Evolutionary conservation across 345 rosid species (phyloP), one percentile per base, ranked within the genome.

Genomic region (Salix udensis): DNA sequence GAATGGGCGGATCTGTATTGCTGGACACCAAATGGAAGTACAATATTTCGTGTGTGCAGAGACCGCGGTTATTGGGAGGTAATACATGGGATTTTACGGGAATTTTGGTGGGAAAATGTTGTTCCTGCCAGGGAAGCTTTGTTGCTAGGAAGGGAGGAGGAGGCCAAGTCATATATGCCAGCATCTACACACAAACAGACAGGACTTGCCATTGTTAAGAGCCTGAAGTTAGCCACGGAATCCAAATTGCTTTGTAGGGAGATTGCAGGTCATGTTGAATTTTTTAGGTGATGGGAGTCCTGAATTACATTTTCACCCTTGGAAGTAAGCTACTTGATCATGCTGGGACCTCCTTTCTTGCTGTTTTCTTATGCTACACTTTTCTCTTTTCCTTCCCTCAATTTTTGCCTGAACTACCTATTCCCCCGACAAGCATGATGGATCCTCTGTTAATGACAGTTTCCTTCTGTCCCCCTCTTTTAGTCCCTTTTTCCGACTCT

Each of bases 71-170:
- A 93, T 71, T 93, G 97, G 98, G 80, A 86, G 31, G 79, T 91
- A 28, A 91, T 95, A 19, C 87, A 86, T 21, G 88, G 76, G 71
- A 88, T 95, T 36, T 83, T 95, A 60, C 79, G 79, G 1, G 98
- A 95, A 78, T 93, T 93, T 72, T 93, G 98, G 98, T 93, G 94
- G 97, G 92, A 82, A 79, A 91, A 91, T 60, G 97, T 92, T 70
- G 36, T 92, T 55, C 99, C 98, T 34, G 96, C 98, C 15, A 87
- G 89, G 79, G 96, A 86, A 74, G 92, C 94, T 34, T 44, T 92
- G 77, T 73, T 84, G 77, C 48, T 79, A 55, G 97, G 92, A 19
- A 85, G 69, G 69, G 88, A 82, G 64, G 89, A 85, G 46, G 91
- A 89, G 40, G 91, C 87, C 37, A 81, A 79, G 52, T 68, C 65